Evolutionary conservation across 2,329 filamentous ascomycete species (phyloP), one percentile per base, ranked within the genome.

Genomic region (Bipolaris oryzae): DNA sequence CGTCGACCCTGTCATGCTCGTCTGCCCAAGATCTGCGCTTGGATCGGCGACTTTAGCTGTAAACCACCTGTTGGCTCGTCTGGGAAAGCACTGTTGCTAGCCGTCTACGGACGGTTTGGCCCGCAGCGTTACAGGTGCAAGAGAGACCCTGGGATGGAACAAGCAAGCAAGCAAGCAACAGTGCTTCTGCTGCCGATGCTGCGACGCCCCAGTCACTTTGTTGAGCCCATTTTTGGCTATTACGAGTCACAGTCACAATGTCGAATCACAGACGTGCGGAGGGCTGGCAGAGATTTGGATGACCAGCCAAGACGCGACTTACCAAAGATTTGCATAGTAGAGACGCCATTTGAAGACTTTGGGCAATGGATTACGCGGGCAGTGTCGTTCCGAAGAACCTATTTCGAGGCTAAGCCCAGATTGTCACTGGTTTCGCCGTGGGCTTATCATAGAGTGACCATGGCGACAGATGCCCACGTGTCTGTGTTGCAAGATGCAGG

Each of bases 11-110:
- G 53, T 39, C 41, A 50, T 55, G 58, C 51, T 48, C 62, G 23
- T 62, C 28, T 54, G 58, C 57, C 61, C 63, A 69, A 66, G 61
- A 72, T 68, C 70, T 62, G 50, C 64, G 51, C 50, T 41, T 28
- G 44, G 61, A 66, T 67, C 64, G 55, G 60, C 37, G 46, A 59
- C 63, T 67, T 63, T 28, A 49, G 55, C 35, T 38, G n/a, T 38
- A 16, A 18, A n/a, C 31, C 61, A 53, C 54, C 51, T 60, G 51
- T 63, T 59, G 25, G 58, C 25, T 25, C 53, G 50, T 61, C 51
- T 64, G 57, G 58, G 62, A 34, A 34, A 63, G 55, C 56, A 52
- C 62, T 55, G 53, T 47, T 59, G 53, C 53, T 60, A 59, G 55
- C 61, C 57, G 56, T 57, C 49, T 39, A 50, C 47, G 50, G 61